A percentile compares a stretch with the other conserved stretches of the same genome.
These are phyloP conservation scores for Camelina laxa DNA, from an alignment of 345 rosid genomes.

Conservation along the genomic window DNA sequence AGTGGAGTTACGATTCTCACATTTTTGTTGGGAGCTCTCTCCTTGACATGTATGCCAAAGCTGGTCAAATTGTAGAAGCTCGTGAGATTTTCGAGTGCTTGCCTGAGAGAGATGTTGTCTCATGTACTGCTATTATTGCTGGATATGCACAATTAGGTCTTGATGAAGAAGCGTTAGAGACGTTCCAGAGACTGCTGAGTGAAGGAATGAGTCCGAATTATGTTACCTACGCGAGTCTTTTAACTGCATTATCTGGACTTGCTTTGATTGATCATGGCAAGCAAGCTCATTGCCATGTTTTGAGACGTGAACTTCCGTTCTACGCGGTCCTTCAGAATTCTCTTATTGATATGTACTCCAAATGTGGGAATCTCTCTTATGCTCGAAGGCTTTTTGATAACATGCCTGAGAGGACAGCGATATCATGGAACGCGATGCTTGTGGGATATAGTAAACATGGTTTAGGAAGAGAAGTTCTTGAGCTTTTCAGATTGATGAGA, in stretches of 20 bases:
- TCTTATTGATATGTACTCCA: slow-evolving; percentile 89
- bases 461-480: slow-evolving; percentile 62
- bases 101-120: slow-evolving; percentile 91
- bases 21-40: slow-evolving; percentile 92
- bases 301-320: slow-evolving; percentile 65
- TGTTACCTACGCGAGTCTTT: slow-evolving; percentile 80
- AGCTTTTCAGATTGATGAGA: slow-evolving; percentile 72
- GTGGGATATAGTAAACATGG: slow-evolving; percentile 90
- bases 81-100: slow-evolving; percentile 68
- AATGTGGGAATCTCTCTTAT: slow-evolving; percentile 76
- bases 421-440: slow-evolving; percentile 91
- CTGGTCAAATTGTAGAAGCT: slow-evolving; percentile 80
- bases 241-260: slow-evolving; percentile 84
- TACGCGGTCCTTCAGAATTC: slow-evolving; percentile 77
- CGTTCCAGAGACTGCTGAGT: slow-evolving; percentile 61
- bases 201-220: slow-evolving; percentile 84
- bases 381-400: slow-evolving; percentile 67
- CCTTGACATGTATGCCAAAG: slow-evolving; percentile 95
- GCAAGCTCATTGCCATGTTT: slow-evolving; percentile 81
- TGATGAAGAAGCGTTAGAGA: slow-evolving; percentile 76
- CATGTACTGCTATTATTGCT: slow-evolving; percentile 88
- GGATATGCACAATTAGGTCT: slow-evolving; percentile 89
- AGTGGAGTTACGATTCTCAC: slow-evolving; percentile 61
- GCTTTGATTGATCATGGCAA: slow-evolving; percentile 80
- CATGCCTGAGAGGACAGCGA: slow-evolving; percentile 71